Percentiles rank a stretch among this genome's conserved stretches.
These are phyloP conservation scores for Cavenderia fasciculata DNA, from an alignment of 78 protist genomes.

Conservation along the genomic window DNA sequence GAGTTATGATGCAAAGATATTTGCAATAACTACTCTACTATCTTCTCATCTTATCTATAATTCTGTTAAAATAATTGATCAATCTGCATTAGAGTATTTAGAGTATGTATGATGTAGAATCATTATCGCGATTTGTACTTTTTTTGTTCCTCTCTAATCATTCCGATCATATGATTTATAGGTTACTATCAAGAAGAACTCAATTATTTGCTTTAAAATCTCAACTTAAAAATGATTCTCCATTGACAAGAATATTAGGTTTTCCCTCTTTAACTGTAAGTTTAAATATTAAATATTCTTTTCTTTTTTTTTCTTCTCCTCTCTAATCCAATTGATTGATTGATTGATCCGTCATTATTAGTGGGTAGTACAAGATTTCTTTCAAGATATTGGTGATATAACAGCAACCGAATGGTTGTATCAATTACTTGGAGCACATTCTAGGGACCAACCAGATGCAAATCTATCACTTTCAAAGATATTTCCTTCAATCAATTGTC, in stretches of 20 bases:
- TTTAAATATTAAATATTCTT: not conserved
- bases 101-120: conserved; percentile 12
- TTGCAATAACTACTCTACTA: conserved; percentile 61
- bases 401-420: conserved; percentile 67
- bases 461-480: conserved; percentile 20
- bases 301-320: not conserved
- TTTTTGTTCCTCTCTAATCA: not conserved
- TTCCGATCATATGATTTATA: too few relatives aligned
- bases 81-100: conserved; percentile 61
- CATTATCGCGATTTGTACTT: not conserved
- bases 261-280: conserved; percentile 13
- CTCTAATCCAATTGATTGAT: not conserved
- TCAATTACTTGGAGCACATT: conserved; percentile 12
- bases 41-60: conserved; percentile 50
- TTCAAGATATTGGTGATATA: conserved; percentile 65
- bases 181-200: conserved; percentile 61
- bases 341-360: not conserved
- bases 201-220: conserved; percentile 72
- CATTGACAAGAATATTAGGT: not conserved
- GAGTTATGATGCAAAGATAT: conserved; percentile 66
- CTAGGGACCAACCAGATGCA: conserved; percentile 45
- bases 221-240: conserved; percentile 22
- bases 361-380: conserved; percentile 77
- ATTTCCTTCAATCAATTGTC: conserved; percentile 57
- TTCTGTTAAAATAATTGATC: conserved; percentile 71